Base-by-base conservation (phyloP, 345 rosid genomes). In the Moricandia arvensis region DNA sequence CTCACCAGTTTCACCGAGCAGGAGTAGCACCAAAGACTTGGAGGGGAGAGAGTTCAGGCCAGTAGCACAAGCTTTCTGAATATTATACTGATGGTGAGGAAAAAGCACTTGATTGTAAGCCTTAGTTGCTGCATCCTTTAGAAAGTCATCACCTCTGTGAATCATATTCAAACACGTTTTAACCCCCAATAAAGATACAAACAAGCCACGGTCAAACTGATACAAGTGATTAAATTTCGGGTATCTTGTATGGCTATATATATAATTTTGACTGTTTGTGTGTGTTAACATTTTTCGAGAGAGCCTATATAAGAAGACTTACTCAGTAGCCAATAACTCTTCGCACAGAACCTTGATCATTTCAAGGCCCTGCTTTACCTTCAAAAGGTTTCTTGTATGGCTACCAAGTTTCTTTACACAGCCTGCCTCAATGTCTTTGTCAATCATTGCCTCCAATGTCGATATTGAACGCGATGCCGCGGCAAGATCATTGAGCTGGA, bases 1-100 rank as follows among this genome's bases (percentile, higher is more conserved):
- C 93, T 83, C 73, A 89, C 97, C 93, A 63, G 88, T 87, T 82
- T 89, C 98, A 71, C 88, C 85, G 54, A 90, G 85, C 78, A 86
- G 81, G 62, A 21, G 80, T 34, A 90, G 68, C 24, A 87, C 75
- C 78, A 87, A 88, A 15, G 86, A 81, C 77, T 63, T 87, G 0
- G 96, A 76, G 4, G 94, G 96, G 71, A 90, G 91, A 59, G 90
- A 87, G 74, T 88, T 88, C 86, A 93, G 83, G 65, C 94, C 94
- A 18, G 91, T 96, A 70, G 84, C 91, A 70, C 88, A 91, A 76
- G 93, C 93, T 80, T 85, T 82, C 81, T 93, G 87, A 72, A 93
- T 87, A 51, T 82, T 84, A 89, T 88, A 89, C 4, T 89, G 91
- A 69, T 93, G 97, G 78, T 93, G 86, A 16, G 90, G 90, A 55